A percentile compares a stretch with the other conserved stretches of the same genome.
These are phyloP conservation scores for Leptosphaerulina australis DNA, from an alignment of 2,329 filamentous ascomycete species.

Conservation along the genomic window DNA sequence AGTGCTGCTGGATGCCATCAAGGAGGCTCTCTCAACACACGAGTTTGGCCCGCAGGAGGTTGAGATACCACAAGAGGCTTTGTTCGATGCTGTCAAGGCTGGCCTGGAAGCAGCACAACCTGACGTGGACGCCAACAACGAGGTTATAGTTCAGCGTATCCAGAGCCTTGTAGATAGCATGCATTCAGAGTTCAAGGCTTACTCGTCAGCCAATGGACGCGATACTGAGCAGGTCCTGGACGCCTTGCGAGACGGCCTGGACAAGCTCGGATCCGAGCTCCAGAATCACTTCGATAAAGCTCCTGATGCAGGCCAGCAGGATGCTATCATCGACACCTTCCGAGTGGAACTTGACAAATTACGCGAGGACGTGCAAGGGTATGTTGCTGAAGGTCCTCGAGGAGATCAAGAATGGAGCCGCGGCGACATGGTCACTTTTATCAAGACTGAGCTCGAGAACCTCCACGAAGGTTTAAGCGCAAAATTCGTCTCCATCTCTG, in stretches of 20 bases:
- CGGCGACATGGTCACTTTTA: conserved; percentile 56
- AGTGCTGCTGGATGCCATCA: conserved; percentile 63
- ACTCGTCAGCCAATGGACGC: conserved; percentile 75
- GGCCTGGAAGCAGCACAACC: conserved; percentile 61
- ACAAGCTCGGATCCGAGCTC: conserved; percentile 78
- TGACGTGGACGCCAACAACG: conserved; percentile 60
- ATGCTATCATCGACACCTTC: conserved; percentile 77
- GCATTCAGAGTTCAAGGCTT: conserved; percentile 74
- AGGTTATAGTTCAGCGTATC: conserved; percentile 65
- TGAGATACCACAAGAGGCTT: conserved; percentile 57
- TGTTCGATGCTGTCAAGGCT: conserved; percentile 63
- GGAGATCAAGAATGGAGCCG: conserved; percentile 51
- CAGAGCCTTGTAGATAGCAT: conserved; percentile 66
- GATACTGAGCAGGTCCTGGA: conserved; percentile 90
- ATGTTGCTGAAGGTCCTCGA: conserved; percentile 51
- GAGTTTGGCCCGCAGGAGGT: conserved; percentile 51
- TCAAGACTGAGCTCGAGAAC: conserved; percentile 64
- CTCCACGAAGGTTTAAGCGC: conserved; percentile 65
- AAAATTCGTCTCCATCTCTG: conserved; percentile 44
- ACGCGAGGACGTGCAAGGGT: conserved; percentile 65
- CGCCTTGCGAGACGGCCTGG: conserved; percentile 84
- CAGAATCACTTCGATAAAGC: conserved; percentile 79
- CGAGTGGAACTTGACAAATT: conserved; percentile 68
- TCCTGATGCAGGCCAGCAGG: conserved; percentile 71
- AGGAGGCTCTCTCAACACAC: conserved; percentile 61